Conservation (phyloP, 2,329 filamentous ascomycete genomes). For the Trichothecium roseum region DNA sequence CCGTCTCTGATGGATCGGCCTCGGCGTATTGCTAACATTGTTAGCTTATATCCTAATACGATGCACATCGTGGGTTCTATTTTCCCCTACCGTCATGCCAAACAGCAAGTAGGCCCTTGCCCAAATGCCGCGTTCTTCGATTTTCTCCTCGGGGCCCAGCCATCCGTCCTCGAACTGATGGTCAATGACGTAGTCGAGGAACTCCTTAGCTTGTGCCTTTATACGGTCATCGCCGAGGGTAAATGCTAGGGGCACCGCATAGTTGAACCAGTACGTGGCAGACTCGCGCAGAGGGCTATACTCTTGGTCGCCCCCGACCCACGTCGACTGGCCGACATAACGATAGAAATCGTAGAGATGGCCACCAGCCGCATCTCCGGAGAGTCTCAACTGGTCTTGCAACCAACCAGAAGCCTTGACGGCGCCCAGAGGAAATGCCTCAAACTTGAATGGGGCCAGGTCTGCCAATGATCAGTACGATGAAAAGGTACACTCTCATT, state of each 20-base stretch:
- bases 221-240: constrained; percentile 27
- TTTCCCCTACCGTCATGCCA: constrained; percentile 1
- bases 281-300: constrained; percentile 47
- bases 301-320: constrained; percentile 36
- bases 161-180: constrained; percentile 42
- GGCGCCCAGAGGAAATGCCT: constrained; percentile 35
- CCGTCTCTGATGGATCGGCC: constrained; percentile 30
- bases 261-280: constrained; percentile 51
- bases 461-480: neutral
- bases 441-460: constrained; percentile 22
- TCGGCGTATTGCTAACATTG: constrained; percentile 30
- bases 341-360: constrained; percentile 43
- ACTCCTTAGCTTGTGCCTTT: constrained; percentile 31
- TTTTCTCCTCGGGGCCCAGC: constrained; percentile 39
- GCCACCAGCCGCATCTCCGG: constrained; percentile 40
- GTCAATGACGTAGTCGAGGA: constrained; percentile 33
- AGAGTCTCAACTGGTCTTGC: constrained; percentile 34
- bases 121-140: constrained; percentile 38
- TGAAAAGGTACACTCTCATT: too few species aligned
- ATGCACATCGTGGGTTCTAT: neutral
- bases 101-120: constrained; percentile 22
- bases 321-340: constrained; percentile 38
- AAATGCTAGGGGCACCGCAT: constrained; percentile 45
- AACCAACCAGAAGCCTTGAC: constrained; percentile 43
- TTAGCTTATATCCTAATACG: neutral